Base-by-base conservation (phyloP, 2,329 filamentous ascomycete genomes). In the Nigrospora sphaerica region DNA sequence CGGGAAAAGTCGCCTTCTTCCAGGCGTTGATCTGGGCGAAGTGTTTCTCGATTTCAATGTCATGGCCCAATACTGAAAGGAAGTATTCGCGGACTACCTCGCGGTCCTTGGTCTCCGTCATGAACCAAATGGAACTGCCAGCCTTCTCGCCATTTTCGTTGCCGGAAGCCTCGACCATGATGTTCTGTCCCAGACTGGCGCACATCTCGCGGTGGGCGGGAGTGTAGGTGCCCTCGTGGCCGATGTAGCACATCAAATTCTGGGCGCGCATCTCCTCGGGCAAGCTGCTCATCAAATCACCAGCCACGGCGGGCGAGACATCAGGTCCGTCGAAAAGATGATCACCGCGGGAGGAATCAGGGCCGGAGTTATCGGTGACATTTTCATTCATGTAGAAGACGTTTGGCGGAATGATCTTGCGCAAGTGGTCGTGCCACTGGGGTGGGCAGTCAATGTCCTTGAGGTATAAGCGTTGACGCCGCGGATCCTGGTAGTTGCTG, bases 191-290 rank as follows among this genome's bases (percentile, higher is more conserved):
- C 12, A 97, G 70, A 33, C 87, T 95, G 12, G 89, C 93, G 65
- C 93, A 98, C 93, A 98, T 98, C 64, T 98, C 93, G 54, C 89
- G 82, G 67, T 98, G 93, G 1, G 91, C 84, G 11, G 93, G 92
- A 0, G 93, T 98, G 60, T 92, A 97, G 1, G 93, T 98, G 6
- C 93, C 93, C 69, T 98, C 93, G 58, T 97, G 92, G 0, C 93
- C 93, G 57, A 97, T 85, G 59, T 98, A 98, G 63, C 92, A 97
- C 93, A 96, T 96, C 55, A 98, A 74, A 52, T 98, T 98, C 61
- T 95, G 84, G 1, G 93, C 93, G 42, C 90, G 85, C 88, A 96
- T 96, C 37, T 85, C 80, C 38, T 77, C 70, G 1, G 90, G 89
- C 5, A 98, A 75, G 57, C 86, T 91, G 62, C 90, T 95, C 93